Evolutionary conservation across 805 yeast species (phyloP).

Genomic region (Hanseniaspora valbyensis): DNA sequence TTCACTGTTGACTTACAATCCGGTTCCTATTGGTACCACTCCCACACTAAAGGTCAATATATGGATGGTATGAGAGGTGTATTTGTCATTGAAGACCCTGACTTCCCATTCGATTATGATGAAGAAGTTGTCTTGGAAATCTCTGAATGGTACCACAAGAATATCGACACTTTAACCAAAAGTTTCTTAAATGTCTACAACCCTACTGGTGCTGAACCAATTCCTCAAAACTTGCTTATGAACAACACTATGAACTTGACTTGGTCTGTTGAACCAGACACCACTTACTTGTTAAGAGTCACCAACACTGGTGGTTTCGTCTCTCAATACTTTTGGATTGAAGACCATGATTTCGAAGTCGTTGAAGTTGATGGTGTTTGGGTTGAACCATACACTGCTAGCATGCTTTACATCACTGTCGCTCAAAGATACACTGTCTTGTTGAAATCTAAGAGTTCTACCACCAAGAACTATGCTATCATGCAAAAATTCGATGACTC

Average conservation of each 20-base stretch:
- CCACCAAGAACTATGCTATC: constrained; percentile 65
- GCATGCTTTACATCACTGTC: constrained; percentile 64
- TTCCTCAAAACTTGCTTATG: constrained; percentile 68
- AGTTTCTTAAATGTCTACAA: constrained; percentile 60
- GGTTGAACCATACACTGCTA: constrained; percentile 63
- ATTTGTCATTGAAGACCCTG: constrained; percentile 61
- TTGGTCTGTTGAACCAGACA: constrained; percentile 73
- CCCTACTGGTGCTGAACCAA: constrained; percentile 98
- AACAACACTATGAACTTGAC: constrained; percentile 71
- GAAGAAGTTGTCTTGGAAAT: constrained; percentile 62
- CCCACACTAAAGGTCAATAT: constrained; percentile 81
- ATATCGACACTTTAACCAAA: constrained; percentile 38
- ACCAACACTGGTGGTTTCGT: constrained; percentile 85
- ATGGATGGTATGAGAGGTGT: constrained; percentile 87
- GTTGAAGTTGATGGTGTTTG: constrained; percentile 89
- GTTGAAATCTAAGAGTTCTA: constrained; percentile 55
- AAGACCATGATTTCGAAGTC: constrained; percentile 75
- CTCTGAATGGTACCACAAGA: constrained; percentile 79
- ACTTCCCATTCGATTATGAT: constrained; percentile 63
- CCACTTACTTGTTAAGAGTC: constrained; percentile 70
- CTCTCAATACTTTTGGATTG: constrained; percentile 79
- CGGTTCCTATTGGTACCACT: constrained; percentile 96
- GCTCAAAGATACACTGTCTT: constrained; percentile 88
- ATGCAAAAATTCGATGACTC: constrained; percentile 69
- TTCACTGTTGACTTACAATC: constrained; percentile 72